phyloP scores from a whole-genome alignment of 2,329 filamentous ascomycete species.

The Corynespora cassiicola region DNA sequence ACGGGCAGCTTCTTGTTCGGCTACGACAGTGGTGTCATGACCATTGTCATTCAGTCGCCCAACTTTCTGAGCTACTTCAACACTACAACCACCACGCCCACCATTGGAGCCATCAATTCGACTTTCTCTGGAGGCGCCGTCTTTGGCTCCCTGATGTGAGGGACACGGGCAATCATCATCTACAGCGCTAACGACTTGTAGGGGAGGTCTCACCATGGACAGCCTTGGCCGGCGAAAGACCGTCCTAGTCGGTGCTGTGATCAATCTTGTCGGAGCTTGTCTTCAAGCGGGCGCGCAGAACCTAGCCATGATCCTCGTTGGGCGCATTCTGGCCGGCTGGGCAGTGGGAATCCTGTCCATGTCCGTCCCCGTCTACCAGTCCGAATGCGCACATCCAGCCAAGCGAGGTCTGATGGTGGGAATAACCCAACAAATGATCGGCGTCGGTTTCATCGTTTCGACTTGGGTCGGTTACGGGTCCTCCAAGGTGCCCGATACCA shows the following conservation, averaged over 20 bases:
- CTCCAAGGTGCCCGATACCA: conserved; percentile 42
- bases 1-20: conserved; percentile 53
- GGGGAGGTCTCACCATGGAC: conserved; percentile 65
- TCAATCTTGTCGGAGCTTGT: conserved; percentile 64
- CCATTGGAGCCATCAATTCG: conserved; percentile 68
- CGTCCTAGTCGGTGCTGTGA: conserved; percentile 64
- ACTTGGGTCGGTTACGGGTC: conserved; percentile 59
- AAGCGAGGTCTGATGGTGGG: conserved; percentile 65
- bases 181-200: conserved; percentile 9
- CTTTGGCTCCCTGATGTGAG: conserved; percentile 59
- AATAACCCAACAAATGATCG: conserved; percentile 64
- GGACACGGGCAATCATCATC: background rate
- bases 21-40: conserved; percentile 50
- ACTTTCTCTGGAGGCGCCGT: conserved; percentile 67
- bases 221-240: conserved; percentile 65
- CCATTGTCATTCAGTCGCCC: conserved; percentile 61
- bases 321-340: conserved; percentile 65
- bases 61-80: conserved; percentile 66
- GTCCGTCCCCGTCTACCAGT: conserved; percentile 68
- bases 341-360: conserved; percentile 66
- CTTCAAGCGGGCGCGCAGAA: conserved; percentile 65
- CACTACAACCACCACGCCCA: conserved; percentile 55
- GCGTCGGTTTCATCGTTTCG: conserved; percentile 63
- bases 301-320: conserved; percentile 63
- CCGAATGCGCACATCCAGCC: conserved; percentile 65